Evolutionary conservation across 345 rosid species (phyloP).

Genomic region (Kandelia obovata): DNA sequence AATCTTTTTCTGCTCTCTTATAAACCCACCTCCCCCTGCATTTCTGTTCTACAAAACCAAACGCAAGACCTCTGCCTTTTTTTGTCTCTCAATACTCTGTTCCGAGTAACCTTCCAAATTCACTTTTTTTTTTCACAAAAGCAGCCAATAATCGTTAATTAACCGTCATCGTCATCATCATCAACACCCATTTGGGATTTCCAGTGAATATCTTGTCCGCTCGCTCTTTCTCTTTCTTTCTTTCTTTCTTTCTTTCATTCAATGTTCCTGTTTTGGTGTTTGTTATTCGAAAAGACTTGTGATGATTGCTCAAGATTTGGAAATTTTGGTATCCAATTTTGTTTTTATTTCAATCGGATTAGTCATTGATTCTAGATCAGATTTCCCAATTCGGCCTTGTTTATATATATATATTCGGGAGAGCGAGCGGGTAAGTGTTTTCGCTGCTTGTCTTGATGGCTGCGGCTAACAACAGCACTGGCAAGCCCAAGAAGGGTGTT

Average conservation of each 20-base stretch:
- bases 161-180: neutral
- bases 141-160: neutral
- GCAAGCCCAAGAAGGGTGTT: constrained; percentile 46
- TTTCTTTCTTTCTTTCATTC: constrained; percentile 9
- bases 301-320: constrained; percentile 29
- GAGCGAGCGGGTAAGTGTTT: constrained; percentile 25
- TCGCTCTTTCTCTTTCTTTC: constrained; percentile 40
- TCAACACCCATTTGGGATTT: constrained; percentile 2
- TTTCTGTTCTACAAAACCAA: neutral
- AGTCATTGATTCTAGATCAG: constrained; percentile 20
- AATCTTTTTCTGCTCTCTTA: constrained; percentile 24
- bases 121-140: no score
- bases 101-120: no score
- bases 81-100: neutral
- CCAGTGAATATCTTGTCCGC: constrained; percentile 15
- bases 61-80: neutral
- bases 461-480: constrained; percentile 37
- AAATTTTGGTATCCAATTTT: constrained; percentile 44
- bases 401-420: constrained; percentile 9
- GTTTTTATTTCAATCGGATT: constrained; percentile 38
- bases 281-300: neutral
- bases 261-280: neutral
- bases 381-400: constrained; percentile 26
- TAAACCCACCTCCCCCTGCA: constrained; percentile 24
- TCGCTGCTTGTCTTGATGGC: constrained; percentile 29